These are phyloP conservation scores for Chrysoporthe deuterocubensis DNA, from an alignment of 2,329 filamentous ascomycete genomes.

Conservation along the genomic window DNA sequence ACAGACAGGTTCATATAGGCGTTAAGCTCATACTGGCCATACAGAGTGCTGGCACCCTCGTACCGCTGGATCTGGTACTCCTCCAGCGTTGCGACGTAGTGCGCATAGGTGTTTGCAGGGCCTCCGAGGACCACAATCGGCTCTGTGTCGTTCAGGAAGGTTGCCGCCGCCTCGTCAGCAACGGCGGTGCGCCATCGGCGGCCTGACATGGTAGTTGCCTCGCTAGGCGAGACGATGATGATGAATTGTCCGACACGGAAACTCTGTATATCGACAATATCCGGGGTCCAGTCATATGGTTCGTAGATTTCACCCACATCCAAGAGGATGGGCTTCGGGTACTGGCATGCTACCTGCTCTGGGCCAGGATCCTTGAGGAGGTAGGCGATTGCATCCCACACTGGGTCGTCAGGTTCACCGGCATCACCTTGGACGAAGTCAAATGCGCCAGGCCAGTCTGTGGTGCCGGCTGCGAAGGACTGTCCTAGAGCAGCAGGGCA, in stretches of 20 bases:
- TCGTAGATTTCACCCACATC: slow-evolving; percentile 77
- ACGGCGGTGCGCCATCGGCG: slow-evolving; percentile 81
- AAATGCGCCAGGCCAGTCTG: slow-evolving; percentile 84
- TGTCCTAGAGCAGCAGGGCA: slow-evolving; percentile 87
- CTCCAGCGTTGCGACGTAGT: slow-evolving; percentile 40
- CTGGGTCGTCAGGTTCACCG: slow-evolving; percentile 70
- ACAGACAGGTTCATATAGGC: slow-evolving; percentile 88
- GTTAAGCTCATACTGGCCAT: slow-evolving; percentile 78
- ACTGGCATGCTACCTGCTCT: slow-evolving; percentile 75
- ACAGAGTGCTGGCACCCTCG: slow-evolving; percentile 92
- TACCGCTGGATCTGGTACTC: slow-evolving; percentile 80
- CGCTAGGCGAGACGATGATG: slow-evolving; percentile 83
- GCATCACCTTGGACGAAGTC: slow-evolving; percentile 88
- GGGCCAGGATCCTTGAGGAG: slow-evolving; percentile 70
- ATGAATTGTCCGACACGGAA: slow-evolving; percentile 82
- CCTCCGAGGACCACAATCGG: slow-evolving; percentile 81
- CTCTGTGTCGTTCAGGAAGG: slow-evolving; percentile 48
- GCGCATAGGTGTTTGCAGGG: slow-evolving; percentile 84
- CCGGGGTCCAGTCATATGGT: slow-evolving; percentile 86
- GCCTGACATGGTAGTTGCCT: slow-evolving; percentile 90
- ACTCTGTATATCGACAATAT: slow-evolving; percentile 85
- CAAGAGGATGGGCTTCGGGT: slow-evolving; percentile 81
- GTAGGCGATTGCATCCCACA: slow-evolving; percentile 77
- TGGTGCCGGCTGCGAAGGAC: slow-evolving; percentile 87
- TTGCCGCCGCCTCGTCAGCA: slow-evolving; percentile 49